Percentiles rank a stretch among this genome's conserved stretches.
Conservation (phyloP, 2,329 filamentous ascomycete genomes). For the Fusarium piperis region DNA sequence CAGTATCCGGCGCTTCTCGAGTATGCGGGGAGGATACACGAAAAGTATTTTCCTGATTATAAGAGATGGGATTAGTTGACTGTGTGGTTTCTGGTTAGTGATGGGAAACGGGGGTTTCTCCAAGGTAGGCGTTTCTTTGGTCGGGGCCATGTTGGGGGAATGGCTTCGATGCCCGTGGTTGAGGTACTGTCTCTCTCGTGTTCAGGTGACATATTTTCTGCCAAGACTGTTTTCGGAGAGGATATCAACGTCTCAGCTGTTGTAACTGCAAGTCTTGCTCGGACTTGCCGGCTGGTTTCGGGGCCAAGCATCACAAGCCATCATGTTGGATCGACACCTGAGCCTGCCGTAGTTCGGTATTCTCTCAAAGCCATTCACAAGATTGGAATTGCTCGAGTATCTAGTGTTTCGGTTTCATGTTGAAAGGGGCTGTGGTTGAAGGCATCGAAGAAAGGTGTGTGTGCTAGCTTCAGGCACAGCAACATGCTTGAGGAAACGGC, state of each 20-base stretch:
- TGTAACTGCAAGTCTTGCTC: background rate
- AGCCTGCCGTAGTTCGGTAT: background rate
- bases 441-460: background rate
- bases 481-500: background rate
- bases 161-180: background rate
- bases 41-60: constrained; percentile 67
- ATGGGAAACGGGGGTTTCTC: no score
- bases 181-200: background rate
- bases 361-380: background rate
- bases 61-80: constrained; percentile 46
- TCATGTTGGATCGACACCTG: background rate
- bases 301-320: background rate
- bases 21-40: constrained; percentile 66
- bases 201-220: background rate
- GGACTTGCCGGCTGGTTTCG: background rate
- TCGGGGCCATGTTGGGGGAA: background rate
- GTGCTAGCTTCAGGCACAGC: background rate
- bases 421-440: background rate
- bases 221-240: background rate
- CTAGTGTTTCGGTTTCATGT: background rate
- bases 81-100: background rate
- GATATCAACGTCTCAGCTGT: background rate
- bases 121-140: background rate
- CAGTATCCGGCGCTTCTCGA: constrained; percentile 60
- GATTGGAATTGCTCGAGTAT: no score